Evolutionary conservation across 192 early-diverging fungal species (phyloP).

Genomic region (Backusella tarrabulga): DNA sequence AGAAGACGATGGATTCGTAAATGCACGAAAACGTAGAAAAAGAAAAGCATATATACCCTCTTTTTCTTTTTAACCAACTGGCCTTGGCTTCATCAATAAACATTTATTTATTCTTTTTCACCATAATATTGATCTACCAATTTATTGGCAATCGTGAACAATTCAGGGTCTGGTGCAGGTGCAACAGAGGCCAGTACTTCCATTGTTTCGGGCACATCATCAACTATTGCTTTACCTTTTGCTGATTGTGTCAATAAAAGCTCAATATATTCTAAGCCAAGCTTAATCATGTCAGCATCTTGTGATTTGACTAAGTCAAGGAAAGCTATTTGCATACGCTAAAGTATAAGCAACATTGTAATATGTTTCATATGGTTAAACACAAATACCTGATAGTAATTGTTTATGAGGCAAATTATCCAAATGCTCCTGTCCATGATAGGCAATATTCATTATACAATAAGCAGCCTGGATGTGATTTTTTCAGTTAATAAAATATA

Average conservation of each 20-base stretch:
- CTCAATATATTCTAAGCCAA: slow-evolving; percentile 61
- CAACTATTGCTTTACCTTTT: slow-evolving; percentile 14
- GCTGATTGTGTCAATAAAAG: slow-evolving; percentile 44
- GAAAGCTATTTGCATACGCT: slow-evolving; percentile 29
- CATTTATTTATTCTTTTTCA: slow-evolving; percentile 2
- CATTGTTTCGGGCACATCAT: slow-evolving; percentile 16
- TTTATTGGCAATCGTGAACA: slow-evolving; percentile 25
- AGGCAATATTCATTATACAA: slow-evolving; percentile 21
- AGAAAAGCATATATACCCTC: background rate
- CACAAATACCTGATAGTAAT: slow-evolving; percentile 1
- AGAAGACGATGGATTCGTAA: slow-evolving; percentile 34
- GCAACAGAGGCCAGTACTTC: slow-evolving; percentile 21
- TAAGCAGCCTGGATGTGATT: slow-evolving; percentile 18
- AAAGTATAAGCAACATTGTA: slow-evolving; percentile 1
- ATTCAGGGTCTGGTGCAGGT: slow-evolving; percentile 26
- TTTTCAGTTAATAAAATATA: background rate
- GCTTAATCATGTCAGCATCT: slow-evolving; percentile 59
- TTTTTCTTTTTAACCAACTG: background rate
- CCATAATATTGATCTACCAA: slow-evolving; percentile 27
- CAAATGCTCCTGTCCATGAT: slow-evolving; percentile 16
- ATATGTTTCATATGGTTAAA: background rate
- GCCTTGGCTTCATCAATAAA: background rate
- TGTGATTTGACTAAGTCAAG: slow-evolving; percentile 62
- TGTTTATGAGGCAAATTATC: slow-evolving; percentile 8
- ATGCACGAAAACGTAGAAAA: background rate